These are phyloP conservation scores for Aureobasidium pullulans DNA, from an alignment of 2,329 filamentous ascomycete species.

Conservation along the genomic window DNA sequence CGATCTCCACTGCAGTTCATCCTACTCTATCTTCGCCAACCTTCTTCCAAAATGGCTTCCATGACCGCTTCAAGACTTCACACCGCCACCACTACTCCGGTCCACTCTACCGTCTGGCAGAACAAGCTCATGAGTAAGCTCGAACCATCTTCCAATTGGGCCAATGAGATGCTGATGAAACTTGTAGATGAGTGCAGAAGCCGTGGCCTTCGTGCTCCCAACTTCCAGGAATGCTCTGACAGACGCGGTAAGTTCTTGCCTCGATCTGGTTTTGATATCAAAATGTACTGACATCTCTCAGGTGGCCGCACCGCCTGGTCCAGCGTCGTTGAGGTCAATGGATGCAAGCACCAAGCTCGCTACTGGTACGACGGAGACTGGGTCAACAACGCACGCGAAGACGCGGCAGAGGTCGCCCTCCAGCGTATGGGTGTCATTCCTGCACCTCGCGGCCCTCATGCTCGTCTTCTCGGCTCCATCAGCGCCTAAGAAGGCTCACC, in stretches of 20 bases:
- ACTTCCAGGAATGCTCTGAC: slow-evolving; percentile 14
- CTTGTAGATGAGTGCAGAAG: slow-evolving; percentile 39
- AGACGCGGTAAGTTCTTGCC: slow-evolving; percentile 13
- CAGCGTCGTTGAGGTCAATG: slow-evolving; percentile 65
- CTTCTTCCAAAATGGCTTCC: slow-evolving; percentile 13
- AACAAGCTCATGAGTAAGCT: slow-evolving; percentile 26
- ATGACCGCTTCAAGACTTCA: slow-evolving; percentile 12
- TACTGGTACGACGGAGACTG: slow-evolving; percentile 91
- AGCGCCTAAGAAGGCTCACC: background rate
- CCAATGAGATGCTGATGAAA: slow-evolving; percentile 6
- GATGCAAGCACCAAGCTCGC: slow-evolving; percentile 59
- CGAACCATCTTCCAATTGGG: background rate
- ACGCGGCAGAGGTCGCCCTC: slow-evolving; percentile 78
- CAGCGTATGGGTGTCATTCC: slow-evolving; percentile 31
- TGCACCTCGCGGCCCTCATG: background rate
- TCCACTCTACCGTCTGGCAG: slow-evolving; percentile 20
- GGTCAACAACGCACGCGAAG: slow-evolving; percentile 79
- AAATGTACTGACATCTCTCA: slow-evolving; percentile 29
- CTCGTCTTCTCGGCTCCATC: slow-evolving; percentile 3
- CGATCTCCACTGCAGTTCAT: background rate
- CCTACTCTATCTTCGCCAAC: background rate
- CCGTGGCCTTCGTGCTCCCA: slow-evolving; percentile 13
- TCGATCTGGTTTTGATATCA: background rate
- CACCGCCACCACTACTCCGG: slow-evolving; percentile 14
- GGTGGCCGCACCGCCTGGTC: slow-evolving; percentile 90